Conservation (phyloP, 148 eudicot species). For the Pouteria glomerata region DNA sequence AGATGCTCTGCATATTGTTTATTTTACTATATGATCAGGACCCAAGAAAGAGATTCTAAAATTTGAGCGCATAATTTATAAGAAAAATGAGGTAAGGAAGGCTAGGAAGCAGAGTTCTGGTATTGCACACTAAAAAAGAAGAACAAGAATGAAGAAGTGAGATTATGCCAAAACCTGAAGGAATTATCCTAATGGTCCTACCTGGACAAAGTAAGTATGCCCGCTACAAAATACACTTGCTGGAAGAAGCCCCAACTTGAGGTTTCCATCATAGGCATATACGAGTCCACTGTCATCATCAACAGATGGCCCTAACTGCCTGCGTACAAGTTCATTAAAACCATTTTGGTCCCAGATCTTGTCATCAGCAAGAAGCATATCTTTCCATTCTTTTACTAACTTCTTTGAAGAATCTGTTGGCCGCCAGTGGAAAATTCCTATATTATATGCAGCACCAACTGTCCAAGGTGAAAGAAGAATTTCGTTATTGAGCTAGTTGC, state of each 20-base stretch:
- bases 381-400: conserved; percentile 94
- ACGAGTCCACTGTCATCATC: conserved; percentile 88
- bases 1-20: too few species aligned
- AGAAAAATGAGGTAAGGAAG: too few species aligned
- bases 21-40: too few species aligned
- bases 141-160: not conserved
- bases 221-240: conserved; percentile 95
- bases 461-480: conserved; percentile 25
- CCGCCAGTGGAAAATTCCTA: conserved; percentile 96
- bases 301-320: conserved; percentile 87
- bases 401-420: conserved; percentile 77
- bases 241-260: conserved; percentile 90
- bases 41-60: too few species aligned
- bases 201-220: conserved; percentile 97
- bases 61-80: too few species aligned
- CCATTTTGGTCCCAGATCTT: conserved; percentile 97
- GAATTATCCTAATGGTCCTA: conserved; percentile 12
- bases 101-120: too few species aligned
- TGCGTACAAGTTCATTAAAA: conserved; percentile 71
- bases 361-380: conserved; percentile 76
- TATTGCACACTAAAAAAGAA: too few species aligned
- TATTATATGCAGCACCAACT: conserved; percentile 84
- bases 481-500: not conserved
- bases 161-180: too few species aligned
- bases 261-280: conserved; percentile 87